Evolutionary conservation across 2,329 filamentous ascomycete species (phyloP).

Genomic region (Trichophyton equinum): DNA sequence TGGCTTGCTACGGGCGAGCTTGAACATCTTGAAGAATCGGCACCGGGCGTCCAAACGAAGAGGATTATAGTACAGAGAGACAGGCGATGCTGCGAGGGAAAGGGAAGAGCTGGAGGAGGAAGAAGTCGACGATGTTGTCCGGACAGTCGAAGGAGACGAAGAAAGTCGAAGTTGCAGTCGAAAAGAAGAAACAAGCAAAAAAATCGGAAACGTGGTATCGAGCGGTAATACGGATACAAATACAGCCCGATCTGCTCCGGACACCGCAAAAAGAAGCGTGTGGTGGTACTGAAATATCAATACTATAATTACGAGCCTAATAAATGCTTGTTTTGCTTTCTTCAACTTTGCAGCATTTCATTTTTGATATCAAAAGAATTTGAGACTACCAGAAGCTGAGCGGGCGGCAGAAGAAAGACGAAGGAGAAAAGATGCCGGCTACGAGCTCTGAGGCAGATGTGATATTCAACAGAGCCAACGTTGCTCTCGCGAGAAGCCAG

Average conservation of each 20-base stretch:
- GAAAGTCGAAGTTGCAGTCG: background rate
- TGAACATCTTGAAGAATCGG: conserved; percentile 59
- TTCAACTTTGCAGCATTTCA: background rate
- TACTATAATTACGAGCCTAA: background rate
- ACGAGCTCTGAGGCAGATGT: conserved; percentile 38
- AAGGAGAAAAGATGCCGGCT: background rate
- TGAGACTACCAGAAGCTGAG: background rate
- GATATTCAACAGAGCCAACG: conserved; percentile 42
- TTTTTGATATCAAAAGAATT: background rate
- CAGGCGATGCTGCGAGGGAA: background rate
- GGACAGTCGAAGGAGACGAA: background rate
- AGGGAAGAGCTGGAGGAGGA: background rate
- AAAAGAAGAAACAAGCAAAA: background rate
- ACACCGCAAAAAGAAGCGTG: background rate
- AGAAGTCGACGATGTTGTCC: background rate
- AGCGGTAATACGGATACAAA: background rate
- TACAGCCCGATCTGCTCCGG: conserved; percentile 1
- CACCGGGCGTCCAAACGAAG: background rate
- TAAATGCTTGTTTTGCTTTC: background rate
- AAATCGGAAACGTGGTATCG: background rate
- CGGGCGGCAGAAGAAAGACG: background rate
- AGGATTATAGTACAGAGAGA: background rate
- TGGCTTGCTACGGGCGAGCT: conserved; percentile 68
- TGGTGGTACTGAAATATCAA: background rate
- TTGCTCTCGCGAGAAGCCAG: conserved; percentile 43